phyloP scores from a whole-genome alignment of 257 asterid genomes.

The Solanum tacnaense region DNA sequence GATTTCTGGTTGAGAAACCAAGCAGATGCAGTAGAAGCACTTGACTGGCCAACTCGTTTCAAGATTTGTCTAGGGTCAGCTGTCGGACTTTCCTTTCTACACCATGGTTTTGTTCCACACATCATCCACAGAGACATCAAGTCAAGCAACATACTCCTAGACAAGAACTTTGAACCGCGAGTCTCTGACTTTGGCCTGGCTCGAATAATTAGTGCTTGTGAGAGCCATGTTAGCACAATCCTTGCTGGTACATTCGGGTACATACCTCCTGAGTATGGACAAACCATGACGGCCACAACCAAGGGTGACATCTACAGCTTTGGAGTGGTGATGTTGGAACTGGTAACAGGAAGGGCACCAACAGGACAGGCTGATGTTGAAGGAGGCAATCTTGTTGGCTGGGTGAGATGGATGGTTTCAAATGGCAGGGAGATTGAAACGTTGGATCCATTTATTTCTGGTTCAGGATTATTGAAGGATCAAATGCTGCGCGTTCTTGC shows the following conservation, averaged over 20 bases:
- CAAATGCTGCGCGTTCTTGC: conserved; percentile 50
- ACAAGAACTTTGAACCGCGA: conserved; percentile 40
- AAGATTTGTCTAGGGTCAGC: conserved; percentile 69
- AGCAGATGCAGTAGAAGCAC: conserved; percentile 23
- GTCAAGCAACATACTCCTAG: conserved; percentile 64
- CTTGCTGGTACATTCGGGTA: conserved; percentile 79
- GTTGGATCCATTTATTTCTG: conserved; percentile 20
- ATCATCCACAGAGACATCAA: conserved; percentile 77
- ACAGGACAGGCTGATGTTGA: conserved; percentile 68
- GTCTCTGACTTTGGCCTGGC: conserved; percentile 84
- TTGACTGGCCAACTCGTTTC: conserved; percentile 63
- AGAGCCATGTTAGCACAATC: conserved; percentile 63
- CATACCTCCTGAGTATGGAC: conserved; percentile 84
- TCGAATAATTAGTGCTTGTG: conserved; percentile 69
- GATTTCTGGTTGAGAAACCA: conserved; percentile 52
- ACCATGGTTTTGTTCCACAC: conserved; percentile 74
- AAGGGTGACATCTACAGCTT: conserved; percentile 80
- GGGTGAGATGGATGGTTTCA: conserved; percentile 64
- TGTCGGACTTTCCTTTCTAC: conserved; percentile 60
- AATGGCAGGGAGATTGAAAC: conserved; percentile 32
- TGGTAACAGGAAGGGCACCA: conserved; percentile 61
- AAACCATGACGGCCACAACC: conserved; percentile 64
- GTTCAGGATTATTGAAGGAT: conserved; percentile 12
- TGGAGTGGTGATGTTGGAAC: conserved; percentile 79
- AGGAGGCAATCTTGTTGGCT: conserved; percentile 86